These are phyloP conservation scores for Lunasporangiospora selenospora DNA, from an alignment of 192 early-diverging fungal species.

Conservation along the genomic window DNA sequence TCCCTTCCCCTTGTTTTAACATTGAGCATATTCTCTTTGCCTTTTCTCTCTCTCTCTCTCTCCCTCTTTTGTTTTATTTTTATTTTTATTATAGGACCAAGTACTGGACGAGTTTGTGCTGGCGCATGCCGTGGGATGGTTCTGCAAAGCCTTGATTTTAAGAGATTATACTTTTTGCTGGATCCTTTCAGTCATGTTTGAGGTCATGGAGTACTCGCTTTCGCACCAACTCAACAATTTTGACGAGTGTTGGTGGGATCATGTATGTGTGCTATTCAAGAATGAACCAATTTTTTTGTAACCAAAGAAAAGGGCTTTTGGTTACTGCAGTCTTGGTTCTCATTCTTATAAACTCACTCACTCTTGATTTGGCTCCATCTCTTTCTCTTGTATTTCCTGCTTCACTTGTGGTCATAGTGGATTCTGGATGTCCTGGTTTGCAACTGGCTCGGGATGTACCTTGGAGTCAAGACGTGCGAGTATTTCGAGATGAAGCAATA, in stretches of 20 bases:
- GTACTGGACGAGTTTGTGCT: constrained; percentile 91
- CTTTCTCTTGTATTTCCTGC: no score
- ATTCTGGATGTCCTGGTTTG: constrained; percentile 87
- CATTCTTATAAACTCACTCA: no score
- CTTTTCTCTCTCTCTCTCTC: not conserved
- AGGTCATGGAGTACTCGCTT: constrained; percentile 90
- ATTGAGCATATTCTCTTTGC: no score
- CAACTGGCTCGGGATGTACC: constrained; percentile 89
- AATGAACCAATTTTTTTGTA: no score
- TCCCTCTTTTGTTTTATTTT: no score
- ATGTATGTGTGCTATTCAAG: constrained; percentile 58
- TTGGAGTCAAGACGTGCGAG: constrained; percentile 95
- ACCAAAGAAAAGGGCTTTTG: no score
- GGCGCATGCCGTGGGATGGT: constrained; percentile 91
- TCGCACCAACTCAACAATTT: constrained; percentile 93
- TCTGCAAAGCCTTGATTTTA: constrained; percentile 84
- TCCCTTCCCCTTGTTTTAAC: no score
- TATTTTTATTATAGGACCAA: constrained; percentile 47
- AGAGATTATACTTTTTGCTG: constrained; percentile 93
- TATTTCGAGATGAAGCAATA: constrained; percentile 92
- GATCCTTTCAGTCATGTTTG: constrained; percentile 91
- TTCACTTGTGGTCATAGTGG: no score
- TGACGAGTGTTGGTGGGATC: constrained; percentile 98
- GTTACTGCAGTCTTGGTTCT: no score
- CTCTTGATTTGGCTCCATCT: no score